These are phyloP conservation scores for Hyparrhenia diplandra DNA, from an alignment of 176 grass and related monocot species.

Conservation along the genomic window DNA sequence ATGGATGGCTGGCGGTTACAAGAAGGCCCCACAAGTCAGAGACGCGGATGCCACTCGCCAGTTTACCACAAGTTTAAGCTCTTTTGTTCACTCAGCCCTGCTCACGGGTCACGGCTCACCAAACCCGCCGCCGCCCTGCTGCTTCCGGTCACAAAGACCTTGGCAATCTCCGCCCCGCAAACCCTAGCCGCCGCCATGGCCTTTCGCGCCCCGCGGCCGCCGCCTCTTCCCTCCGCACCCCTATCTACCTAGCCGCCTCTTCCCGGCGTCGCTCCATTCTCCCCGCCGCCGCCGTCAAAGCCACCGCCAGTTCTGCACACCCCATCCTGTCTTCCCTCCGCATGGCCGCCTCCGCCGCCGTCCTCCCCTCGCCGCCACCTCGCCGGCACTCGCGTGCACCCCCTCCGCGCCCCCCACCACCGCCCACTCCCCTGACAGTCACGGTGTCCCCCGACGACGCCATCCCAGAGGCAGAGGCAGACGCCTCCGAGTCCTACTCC, in stretches of 20 bases:
- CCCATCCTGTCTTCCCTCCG: conserved; percentile 49
- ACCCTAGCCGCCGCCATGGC: conserved; percentile 50
- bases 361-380: conserved; percentile 53
- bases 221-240: conserved; percentile 8
- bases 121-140: conserved; percentile 3
- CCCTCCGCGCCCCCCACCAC: not conserved
- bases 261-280: not conserved
- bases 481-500: not conserved
- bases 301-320: conserved; percentile 32
- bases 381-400: conserved; percentile 40
- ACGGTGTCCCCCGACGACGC: conserved; percentile 17
- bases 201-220: conserved; percentile 32
- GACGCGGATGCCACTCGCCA: not conserved
- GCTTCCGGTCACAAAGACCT: not conserved
- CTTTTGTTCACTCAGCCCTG: not conserved
- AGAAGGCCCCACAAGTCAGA: not conserved
- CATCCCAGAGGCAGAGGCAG: not conserved
- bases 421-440: conserved; percentile 1
- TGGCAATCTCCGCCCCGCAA: conserved; percentile 36
- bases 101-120: not conserved
- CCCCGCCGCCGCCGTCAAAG: conserved; percentile 13
- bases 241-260: not conserved
- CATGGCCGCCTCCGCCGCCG: conserved; percentile 49
- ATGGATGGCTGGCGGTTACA: too few species aligned
- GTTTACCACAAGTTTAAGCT: not conserved